Percentiles rank a stretch among this genome's conserved stretches.
Evolutionary conservation across 805 yeast species (phyloP).

Genomic region (Ogataea corticis): DNA sequence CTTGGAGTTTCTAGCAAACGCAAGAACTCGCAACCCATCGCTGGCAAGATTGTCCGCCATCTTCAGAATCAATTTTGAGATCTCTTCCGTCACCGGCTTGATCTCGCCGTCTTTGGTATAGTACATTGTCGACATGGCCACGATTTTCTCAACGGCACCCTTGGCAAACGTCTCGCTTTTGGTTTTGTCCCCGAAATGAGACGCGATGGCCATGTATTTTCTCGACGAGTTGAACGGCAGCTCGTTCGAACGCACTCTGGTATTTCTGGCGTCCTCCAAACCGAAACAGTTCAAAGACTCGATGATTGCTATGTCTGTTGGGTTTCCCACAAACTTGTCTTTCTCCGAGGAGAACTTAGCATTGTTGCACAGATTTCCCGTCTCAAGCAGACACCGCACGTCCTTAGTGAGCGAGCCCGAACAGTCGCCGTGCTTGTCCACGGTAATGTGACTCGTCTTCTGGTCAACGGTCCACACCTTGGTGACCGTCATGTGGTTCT

Average conservation of each 20-base stretch:
- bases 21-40: constrained; percentile 85
- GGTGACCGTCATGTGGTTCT: constrained; percentile 87
- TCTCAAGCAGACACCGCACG: constrained; percentile 54
- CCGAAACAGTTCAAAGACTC: constrained; percentile 74
- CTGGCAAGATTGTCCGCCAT: constrained; percentile 68
- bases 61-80: constrained; percentile 47
- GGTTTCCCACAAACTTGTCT: constrained; percentile 81
- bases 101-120: constrained; percentile 57
- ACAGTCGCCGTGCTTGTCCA: constrained; percentile 47
- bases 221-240: constrained; percentile 81
- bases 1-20: constrained; percentile 61
- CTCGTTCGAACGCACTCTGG: constrained; percentile 63
- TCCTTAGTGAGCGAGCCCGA: constrained; percentile 53
- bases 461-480: constrained; percentile 77
- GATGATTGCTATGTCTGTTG: constrained; percentile 89
- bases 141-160: constrained; percentile 85
- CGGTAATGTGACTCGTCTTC: constrained; percentile 36
- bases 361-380: constrained; percentile 76
- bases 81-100: constrained; percentile 56
- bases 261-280: constrained; percentile 65
- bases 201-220: constrained; percentile 87
- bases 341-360: constrained; percentile 67
- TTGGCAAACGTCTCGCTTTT: constrained; percentile 69
- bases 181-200: constrained; percentile 57
- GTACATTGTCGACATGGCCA: constrained; percentile 61